These are phyloP conservation scores for Sporisorium reilianum DNA, from an alignment of 1,284 basidiomycete species.

Conservation along the genomic window DNA sequence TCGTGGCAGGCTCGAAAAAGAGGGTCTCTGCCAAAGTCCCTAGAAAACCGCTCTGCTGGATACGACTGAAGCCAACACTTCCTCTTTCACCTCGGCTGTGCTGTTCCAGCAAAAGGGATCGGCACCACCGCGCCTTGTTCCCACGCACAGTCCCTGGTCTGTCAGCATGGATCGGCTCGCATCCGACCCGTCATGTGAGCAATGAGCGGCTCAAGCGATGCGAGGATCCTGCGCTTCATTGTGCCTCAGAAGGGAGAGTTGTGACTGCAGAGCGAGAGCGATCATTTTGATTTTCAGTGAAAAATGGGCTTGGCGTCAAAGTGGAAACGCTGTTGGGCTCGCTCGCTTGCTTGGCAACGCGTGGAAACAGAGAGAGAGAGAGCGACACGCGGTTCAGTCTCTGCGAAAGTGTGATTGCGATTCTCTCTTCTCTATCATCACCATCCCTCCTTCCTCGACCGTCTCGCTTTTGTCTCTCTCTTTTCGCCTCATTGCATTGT, in stretches of 20 bases:
- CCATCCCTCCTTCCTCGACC: conserved; percentile 7
- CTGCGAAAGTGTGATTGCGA: too few species aligned
- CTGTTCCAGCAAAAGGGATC: neutral
- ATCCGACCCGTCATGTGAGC: too few species aligned
- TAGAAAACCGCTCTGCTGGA: neutral
- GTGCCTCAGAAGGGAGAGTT: neutral
- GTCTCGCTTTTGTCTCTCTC: neutral
- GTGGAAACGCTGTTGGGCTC: conserved; percentile 1
- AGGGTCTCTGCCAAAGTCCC: neutral
- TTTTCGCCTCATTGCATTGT: neutral
- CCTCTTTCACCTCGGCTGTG: neutral
- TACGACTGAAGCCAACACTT: neutral
- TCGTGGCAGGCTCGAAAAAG: neutral
- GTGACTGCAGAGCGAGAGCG: neutral
- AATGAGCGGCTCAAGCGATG: neutral
- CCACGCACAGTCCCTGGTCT: neutral
- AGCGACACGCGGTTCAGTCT: too few species aligned
- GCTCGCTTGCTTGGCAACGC: conserved; percentile 8
- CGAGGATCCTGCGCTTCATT: neutral
- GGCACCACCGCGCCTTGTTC: neutral
- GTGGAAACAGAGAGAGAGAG: neutral
- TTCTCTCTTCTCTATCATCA: neutral
- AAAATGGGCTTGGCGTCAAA: conserved; percentile 12
- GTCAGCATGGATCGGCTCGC: neutral
- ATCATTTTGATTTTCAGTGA: neutral